phyloP scores from a whole-genome alignment of 306 rosid genomes.

The Arachis hypogaea region DNA sequence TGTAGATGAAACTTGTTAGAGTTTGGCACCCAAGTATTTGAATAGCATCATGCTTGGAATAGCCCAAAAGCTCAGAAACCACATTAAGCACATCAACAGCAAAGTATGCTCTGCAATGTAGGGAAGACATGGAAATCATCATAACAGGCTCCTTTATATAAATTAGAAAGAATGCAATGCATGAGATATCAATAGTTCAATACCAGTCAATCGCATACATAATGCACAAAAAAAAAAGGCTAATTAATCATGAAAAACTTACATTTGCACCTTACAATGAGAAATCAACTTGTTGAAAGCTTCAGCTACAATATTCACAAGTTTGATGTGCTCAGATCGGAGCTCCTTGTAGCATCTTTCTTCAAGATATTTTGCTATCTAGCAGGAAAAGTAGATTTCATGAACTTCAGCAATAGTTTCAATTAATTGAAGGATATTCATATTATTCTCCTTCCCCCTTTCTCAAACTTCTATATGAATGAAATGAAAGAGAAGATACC shows the following conservation, averaged over 20 bases:
- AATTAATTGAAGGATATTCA: neutral
- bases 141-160: neutral
- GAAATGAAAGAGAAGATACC: slow-evolving; percentile 50
- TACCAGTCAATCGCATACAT: slow-evolving; percentile 12
- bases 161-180: slow-evolving; percentile 10
- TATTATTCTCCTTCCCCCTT: neutral
- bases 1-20: slow-evolving; percentile 73
- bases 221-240: slow-evolving; percentile 19
- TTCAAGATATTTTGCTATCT: slow-evolving; percentile 96
- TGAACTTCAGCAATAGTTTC: slow-evolving; percentile 43
- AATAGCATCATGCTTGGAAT: slow-evolving; percentile 74
- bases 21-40: slow-evolving; percentile 85
- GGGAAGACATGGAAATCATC: slow-evolving; percentile 3
- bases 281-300: slow-evolving; percentile 82
- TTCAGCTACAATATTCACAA: slow-evolving; percentile 66
- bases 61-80: slow-evolving; percentile 70
- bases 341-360: slow-evolving; percentile 94
- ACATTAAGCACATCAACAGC: slow-evolving; percentile 82
- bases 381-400: slow-evolving; percentile 29
- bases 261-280: slow-evolving; percentile 91
- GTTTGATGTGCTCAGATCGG: slow-evolving; percentile 65
- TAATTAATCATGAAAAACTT: slow-evolving; percentile 52
- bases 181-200: slow-evolving; percentile 6
- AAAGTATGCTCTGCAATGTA: slow-evolving; percentile 76
- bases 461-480: neutral